Base-by-base conservation (phyloP, 805 yeast species). In the Cyberlindnera nakhonratchasimensis region DNA sequence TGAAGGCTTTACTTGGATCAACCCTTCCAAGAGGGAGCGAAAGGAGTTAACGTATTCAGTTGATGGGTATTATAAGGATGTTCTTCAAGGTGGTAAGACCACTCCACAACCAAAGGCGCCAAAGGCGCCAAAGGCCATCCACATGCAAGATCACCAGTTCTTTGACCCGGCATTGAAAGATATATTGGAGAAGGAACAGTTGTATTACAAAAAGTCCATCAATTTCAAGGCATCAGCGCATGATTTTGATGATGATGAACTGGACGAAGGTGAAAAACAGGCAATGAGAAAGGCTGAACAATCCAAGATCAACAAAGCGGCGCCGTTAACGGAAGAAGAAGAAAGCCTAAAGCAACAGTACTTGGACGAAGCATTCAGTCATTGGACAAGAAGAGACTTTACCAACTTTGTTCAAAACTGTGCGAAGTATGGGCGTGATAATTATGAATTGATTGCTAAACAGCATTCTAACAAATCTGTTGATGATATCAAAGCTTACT, bases 21-120 rank as follows among this genome's bases (percentile, higher is more conserved):
- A 84, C 53, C 93, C 91, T 0, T 67, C 85, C 1, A 80, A 79
- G 53, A 71, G 93, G 62, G 86, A 85, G 56, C 67, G 90, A 49
- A 85, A 83, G 50, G 90, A 85, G 48, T 88, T 83, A 52, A 80
- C 84, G 2, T 86, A 85, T 52, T 80, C 86, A 0, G 76, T 84
- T 35, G 93, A 85, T 61, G 83, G 80, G 32, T 83, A 83, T 57
- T 83, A 83, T 52, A 82, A 80, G 52, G 90, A 83, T 55, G 82
- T 82, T 25, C 64, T 84, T 51, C 67, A 63, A 45, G 55, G 41
- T 25, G 52, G 43, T 26, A 67, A 71, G 41, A 58, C 66, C 0
- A 51, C 67, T 1, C 66, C 74, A 5, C 70, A 70, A 32, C 67
- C 72, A 1, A 69, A 66, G 43, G 40, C 58, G 0, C 77, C 80